phyloP scores from a whole-genome alignment of 1,139 yeast genomes.

The Hanseniaspora sp. region DNA sequence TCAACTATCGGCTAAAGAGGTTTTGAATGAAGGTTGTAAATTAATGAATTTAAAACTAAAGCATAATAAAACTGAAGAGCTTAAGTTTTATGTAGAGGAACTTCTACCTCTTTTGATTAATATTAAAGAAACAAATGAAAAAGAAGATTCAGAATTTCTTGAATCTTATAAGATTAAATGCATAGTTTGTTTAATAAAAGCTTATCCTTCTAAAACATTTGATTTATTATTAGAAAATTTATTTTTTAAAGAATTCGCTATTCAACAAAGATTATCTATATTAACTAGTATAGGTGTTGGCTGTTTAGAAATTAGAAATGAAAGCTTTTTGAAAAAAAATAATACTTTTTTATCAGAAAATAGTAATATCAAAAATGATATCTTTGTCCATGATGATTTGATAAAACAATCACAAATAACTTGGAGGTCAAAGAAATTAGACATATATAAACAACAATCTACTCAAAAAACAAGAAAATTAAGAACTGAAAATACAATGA shows the following conservation, averaged over 20 bases:
- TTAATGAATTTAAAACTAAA: slow-evolving; percentile 29
- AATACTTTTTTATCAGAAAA: background rate
- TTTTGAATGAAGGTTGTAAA: slow-evolving; percentile 27
- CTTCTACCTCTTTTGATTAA: slow-evolving; percentile 38
- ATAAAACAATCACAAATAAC: slow-evolving; percentile 1
- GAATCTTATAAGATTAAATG: slow-evolving; percentile 47
- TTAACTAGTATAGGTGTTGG: slow-evolving; percentile 48
- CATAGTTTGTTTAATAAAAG: slow-evolving; percentile 44
- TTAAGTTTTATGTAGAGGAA: slow-evolving; percentile 37
- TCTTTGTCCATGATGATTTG: background rate
- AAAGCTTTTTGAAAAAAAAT: background rate
- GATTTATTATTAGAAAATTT: slow-evolving; percentile 36
- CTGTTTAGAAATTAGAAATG: slow-evolving; percentile 1
- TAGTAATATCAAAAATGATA: background rate
- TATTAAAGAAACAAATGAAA: slow-evolving; percentile 39
- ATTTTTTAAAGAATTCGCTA: slow-evolving; percentile 51
- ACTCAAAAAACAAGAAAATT: slow-evolving; percentile 30
- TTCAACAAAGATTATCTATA: slow-evolving; percentile 53
- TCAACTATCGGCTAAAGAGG: slow-evolving; percentile 17
- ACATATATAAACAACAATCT: slow-evolving; percentile 18
- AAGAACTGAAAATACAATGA: slow-evolving; percentile 17
- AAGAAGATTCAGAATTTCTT: slow-evolving; percentile 33
- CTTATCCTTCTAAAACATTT: slow-evolving; percentile 35
- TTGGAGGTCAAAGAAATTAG: slow-evolving; percentile 10
- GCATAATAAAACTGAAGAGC: slow-evolving; percentile 29